Base-by-base conservation (phyloP, 2,329 filamentous ascomycete species). In the Neoarthrinium moseri region DNA sequence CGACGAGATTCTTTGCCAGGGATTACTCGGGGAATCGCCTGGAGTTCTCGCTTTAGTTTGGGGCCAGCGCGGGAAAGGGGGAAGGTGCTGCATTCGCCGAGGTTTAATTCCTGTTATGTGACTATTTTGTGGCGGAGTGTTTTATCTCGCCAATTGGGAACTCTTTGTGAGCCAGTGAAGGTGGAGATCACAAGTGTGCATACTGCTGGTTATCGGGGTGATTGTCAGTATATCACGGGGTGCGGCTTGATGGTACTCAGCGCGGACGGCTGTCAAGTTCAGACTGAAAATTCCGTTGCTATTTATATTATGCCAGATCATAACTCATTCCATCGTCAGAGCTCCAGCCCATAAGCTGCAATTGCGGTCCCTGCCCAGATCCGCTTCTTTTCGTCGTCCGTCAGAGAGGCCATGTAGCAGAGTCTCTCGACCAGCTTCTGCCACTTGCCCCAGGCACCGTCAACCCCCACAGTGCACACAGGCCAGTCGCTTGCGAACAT, bases 401-500 rank as follows among this genome's bases (percentile, higher is more conserved):
- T 71, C 49, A 91, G 63, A 33, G 73, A 73, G 1, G 78, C 80
- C 74, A 85, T 77, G 65, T 76, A 74, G 53, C 91, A 79, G 56
- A 89, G 74, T 52, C 72, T 72, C 51, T 85, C 80, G 15, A 95
- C 86, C 2, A 94, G 73, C 17, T 73, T 73, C 52, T 73, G 80
- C 91, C 91, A 96, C 56, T 85, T 80, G 27, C 71, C 69, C 90
- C 91, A 96, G 24, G 87, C 83, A 10, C 61, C 58, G 20, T 56
- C 64, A 15, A 72, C 68, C 1, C 80, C 80, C 26, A 89, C 70
- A 51, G 89, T 91, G 68, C 90, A 95, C 1, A 96, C 86, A 2
- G 92, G 91, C 92, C 92, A 97, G 66, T 96, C 91, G 53, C 87
- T 91, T 20, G 86, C 91, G 66, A 94, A 96, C 85, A 97, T 91